Base-by-base conservation (phyloP, 1,284 basidiomycete species). In the Uromyces viciae-fabae region DNA sequence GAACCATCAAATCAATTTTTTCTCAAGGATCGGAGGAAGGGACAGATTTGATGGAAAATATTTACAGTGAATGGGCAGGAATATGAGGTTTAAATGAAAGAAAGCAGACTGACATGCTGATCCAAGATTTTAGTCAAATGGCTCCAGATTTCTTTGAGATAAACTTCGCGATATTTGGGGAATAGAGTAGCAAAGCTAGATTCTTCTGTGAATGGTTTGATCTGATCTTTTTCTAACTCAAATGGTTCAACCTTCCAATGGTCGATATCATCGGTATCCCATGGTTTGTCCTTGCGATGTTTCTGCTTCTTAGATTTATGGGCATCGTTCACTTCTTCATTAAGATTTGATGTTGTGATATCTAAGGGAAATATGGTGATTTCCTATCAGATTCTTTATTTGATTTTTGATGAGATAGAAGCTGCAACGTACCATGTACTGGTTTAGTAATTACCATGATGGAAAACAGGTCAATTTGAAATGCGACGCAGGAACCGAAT, bases 261-360 rank as follows among this genome's bases (percentile, higher is more conserved):
- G 88, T 99, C 94, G 86, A 98, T 94, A 84, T 98, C 94, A 85
- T 98, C 95, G 66, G 95, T 97, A 86, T 99, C 96, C 97, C 96
- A 99, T 84, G 94, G 78, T 52, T 81, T 81, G 1, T 81, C 78
- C 62, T 81, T 81, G 1, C 78, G 78, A 66, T 81, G 78, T 42
- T 73, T 69, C 22, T 74, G 69, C 36, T 81, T 81, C 60, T 81
- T 81, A 2, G 77, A 79, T 62, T 79, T 79, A 4, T 69, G 33
- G 28, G 60, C 49, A 8, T 43, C 28, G 40, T 60, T 73, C 22
- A 73, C 68, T 66, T 73, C 40, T 62, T 81, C 69, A 49, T 73
- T 73, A 40, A 81, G 36, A n/a, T 64, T 73, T 0, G 71, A 52
- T 1, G 78, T 66, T 14, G 78, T 81, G 42, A 81, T 81, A 56